Evolutionary conservation across 2,329 filamentous ascomycete species (phyloP).

Genomic region (Pseudocercospora vitis): DNA sequence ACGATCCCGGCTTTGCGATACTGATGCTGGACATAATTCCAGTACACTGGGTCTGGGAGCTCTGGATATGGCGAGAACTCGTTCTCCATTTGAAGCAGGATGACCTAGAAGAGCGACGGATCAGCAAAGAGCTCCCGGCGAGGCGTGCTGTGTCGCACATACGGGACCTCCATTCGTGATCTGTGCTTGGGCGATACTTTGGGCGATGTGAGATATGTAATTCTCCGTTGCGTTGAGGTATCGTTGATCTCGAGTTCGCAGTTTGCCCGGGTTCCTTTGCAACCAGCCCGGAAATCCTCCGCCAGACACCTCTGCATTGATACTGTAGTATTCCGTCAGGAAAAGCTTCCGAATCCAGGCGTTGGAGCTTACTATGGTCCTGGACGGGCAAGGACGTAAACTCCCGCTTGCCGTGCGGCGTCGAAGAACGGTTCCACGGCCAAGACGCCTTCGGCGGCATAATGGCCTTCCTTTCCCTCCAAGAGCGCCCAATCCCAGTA

Average conservation of each 20-base stretch:
- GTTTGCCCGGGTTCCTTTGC: conserved; percentile 62
- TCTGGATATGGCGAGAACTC: conserved; percentile 64
- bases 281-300: conserved; percentile 83
- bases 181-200: conserved; percentile 70
- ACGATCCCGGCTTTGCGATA: conserved; percentile 67
- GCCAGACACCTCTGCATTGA: conserved; percentile 74
- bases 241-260: conserved; percentile 62
- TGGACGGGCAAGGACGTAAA: conserved; percentile 69
- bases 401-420: conserved; percentile 68
- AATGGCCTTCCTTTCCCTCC: conserved; percentile 70
- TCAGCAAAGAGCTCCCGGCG: not conserved
- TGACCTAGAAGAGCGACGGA: conserved; percentile 47
- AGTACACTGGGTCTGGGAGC: conserved; percentile 68
- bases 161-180: conserved; percentile 76
- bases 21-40: conserved; percentile 63
- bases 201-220: conserved; percentile 62
- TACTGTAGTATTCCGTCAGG: conserved; percentile 41
- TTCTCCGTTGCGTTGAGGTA: conserved; percentile 68
- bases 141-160: not conserved
- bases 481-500: conserved; percentile 77
- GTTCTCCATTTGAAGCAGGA: conserved; percentile 79
- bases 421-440: conserved; percentile 73
- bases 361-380: conserved; percentile 25
- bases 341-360: not conserved
- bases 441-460: conserved; percentile 70